Percentiles rank a stretch among this genome's conserved stretches.
These are phyloP conservation scores for Zygosaccharomyces pseudobailii DNA, from an alignment of 1,139 yeast genomes.

Conservation along the genomic window DNA sequence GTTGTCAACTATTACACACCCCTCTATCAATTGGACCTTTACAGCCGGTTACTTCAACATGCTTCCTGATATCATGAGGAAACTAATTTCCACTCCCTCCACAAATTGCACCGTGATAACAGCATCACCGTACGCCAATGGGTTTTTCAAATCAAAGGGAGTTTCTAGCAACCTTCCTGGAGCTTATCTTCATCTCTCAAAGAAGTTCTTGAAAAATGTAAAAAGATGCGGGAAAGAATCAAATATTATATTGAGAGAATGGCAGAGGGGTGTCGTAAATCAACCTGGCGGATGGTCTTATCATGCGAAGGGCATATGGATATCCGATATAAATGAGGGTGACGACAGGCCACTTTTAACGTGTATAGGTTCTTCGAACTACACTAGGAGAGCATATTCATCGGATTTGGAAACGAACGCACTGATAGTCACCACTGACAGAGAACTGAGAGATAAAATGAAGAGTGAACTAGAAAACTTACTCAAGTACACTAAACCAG, in stretches of 20 bases:
- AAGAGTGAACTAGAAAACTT: constrained; percentile 60
- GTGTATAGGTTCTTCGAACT: constrained; percentile 87
- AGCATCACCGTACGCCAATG: constrained; percentile 90
- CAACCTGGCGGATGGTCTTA: constrained; percentile 90
- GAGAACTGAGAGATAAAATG: constrained; percentile 53
- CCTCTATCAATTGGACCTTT: constrained; percentile 68
- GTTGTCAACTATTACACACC: constrained; percentile 53
- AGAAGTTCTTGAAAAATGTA: constrained; percentile 59
- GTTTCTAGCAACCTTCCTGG: constrained; percentile 78
- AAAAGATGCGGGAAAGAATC: constrained; percentile 41
- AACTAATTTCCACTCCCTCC: constrained; percentile 56
- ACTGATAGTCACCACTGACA: constrained; percentile 66
- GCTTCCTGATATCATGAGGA: constrained; percentile 66
- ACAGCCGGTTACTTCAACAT: constrained; percentile 97
- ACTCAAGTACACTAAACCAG: constrained; percentile 45
- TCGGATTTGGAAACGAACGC: constrained; percentile 88
- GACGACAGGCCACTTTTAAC: constrained; percentile 64
- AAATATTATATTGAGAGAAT: constrained; percentile 61
- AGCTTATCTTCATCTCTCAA: constrained; percentile 77
- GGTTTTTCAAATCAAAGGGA: constrained; percentile 83
- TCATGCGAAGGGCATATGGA: constrained; percentile 98
- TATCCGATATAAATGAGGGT: constrained; percentile 41
- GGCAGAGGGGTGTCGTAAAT: constrained; percentile 84
- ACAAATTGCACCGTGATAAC: constrained; percentile 66
- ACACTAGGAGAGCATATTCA: constrained; percentile 83